Conservation (phyloP, 1,284 basidiomycete species). For the Cerioporus squamosus region DNA sequence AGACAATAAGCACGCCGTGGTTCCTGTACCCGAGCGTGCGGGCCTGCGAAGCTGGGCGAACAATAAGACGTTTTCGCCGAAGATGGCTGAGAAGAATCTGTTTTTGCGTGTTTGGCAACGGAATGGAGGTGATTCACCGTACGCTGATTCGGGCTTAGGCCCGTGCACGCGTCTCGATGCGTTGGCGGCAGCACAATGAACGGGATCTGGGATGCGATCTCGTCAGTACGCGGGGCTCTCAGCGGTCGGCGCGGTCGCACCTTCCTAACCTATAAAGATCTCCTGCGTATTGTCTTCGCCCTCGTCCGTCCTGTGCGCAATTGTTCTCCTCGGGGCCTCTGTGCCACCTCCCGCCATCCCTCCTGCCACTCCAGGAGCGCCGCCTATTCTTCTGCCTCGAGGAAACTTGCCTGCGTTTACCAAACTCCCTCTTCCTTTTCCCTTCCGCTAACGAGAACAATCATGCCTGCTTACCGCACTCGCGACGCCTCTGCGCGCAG, state of each 20-base stretch:
- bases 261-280: constrained; percentile 61
- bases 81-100: constrained; percentile 30
- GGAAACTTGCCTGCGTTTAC: constrained; percentile 35
- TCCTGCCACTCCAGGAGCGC: constrained; percentile 36
- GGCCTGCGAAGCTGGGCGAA: constrained; percentile 38
- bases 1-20: constrained; percentile 40
- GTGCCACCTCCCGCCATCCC: constrained; percentile 35
- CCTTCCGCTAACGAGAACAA: constrained; percentile 43
- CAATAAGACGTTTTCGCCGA: constrained; percentile 45
- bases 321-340: constrained; percentile 53
- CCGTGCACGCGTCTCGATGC: constrained; percentile 37
- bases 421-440: constrained; percentile 31
- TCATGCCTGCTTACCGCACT: constrained; percentile 77
- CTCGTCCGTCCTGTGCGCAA: constrained; percentile 63
- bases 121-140: constrained; percentile 42
- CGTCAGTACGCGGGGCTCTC: constrained; percentile 42
- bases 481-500: constrained; percentile 69
- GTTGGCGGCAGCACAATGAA: constrained; percentile 45
- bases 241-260: constrained; percentile 43
- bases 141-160: constrained; percentile 40
- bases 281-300: constrained; percentile 61
- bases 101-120: constrained; percentile 43
- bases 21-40: constrained; percentile 36
- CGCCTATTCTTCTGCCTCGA: constrained; percentile 36
- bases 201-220: constrained; percentile 40